Evolutionary conservation across 2,329 filamentous ascomycete species (phyloP).

Genomic region (Neofusicoccum parvum): DNA sequence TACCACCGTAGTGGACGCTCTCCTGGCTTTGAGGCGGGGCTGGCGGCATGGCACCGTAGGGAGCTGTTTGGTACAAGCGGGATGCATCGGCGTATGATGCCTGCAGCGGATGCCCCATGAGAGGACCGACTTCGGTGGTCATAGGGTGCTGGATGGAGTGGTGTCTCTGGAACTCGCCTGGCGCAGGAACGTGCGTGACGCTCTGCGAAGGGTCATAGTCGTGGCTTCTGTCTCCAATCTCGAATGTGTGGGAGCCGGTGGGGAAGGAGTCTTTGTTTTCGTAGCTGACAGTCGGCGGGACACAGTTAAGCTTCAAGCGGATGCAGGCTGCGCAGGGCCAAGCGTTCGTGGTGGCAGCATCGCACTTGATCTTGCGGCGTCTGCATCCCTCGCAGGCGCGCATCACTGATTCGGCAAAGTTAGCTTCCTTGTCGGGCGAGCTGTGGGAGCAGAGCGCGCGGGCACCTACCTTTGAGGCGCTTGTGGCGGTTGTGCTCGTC

Average conservation of each 20-base stretch:
- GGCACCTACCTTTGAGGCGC: constrained; percentile 76
- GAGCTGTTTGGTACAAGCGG: constrained; percentile 39
- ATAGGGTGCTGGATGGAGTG: constrained; percentile 32
- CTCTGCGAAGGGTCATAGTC: constrained; percentile 37
- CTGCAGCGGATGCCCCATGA: constrained; percentile 23
- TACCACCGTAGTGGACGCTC: constrained; percentile 38
- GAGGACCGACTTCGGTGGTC: constrained; percentile 5
- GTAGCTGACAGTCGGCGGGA: constrained; percentile 80
- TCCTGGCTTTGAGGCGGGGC: constrained; percentile 29
- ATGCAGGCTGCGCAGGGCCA: constrained; percentile 97
- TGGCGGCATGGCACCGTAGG: constrained; percentile 35
- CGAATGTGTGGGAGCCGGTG: constrained; percentile 42
- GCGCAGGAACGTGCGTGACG: constrained; percentile 37
- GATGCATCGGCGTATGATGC: constrained; percentile 31
- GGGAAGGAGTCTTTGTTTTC: constrained; percentile 58
- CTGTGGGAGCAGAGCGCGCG: constrained; percentile 20
- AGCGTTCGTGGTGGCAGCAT: constrained; percentile 93
- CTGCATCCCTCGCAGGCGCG: constrained; percentile 94
- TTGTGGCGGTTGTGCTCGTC: constrained; percentile 99
- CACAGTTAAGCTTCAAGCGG: constrained; percentile 87
- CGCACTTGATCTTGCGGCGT: constrained; percentile 96
- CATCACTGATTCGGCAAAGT: constrained; percentile 67
- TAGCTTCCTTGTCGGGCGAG: constrained; percentile 19
- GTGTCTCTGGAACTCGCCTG: constrained; percentile 44
- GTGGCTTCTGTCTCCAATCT: constrained; percentile 41